Conservation (phyloP, 176 grass and related monocot genomes). For the Elaeis guineensis region DNA sequence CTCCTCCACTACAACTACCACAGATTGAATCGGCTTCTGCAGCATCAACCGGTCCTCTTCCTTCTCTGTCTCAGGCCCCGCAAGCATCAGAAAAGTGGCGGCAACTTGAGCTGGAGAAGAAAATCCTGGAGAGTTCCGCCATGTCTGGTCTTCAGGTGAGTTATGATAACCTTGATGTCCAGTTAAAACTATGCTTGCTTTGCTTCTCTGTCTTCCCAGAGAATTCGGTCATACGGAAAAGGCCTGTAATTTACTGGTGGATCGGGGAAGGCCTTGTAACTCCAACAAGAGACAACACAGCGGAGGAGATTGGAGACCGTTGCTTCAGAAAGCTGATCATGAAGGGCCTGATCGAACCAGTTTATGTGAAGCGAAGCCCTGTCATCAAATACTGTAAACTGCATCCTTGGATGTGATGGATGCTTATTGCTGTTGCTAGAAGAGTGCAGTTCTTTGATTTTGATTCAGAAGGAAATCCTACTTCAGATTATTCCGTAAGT, state of each 20-base stretch:
- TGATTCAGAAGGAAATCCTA: constrained; percentile 36
- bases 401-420: constrained; percentile 35
- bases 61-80: too few species aligned
- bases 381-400: constrained; percentile 24
- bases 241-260: constrained; percentile 62
- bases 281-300: background rate
- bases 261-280: constrained; percentile 45
- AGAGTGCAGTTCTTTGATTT: constrained; percentile 43
- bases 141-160: constrained; percentile 30
- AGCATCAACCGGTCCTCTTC: too few species aligned
- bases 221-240: constrained; percentile 47
- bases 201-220: constrained; percentile 62
- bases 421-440: constrained; percentile 40
- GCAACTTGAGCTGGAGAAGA: too few species aligned
- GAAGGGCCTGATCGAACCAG: constrained; percentile 31
- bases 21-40: too few species aligned
- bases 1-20: too few species aligned
- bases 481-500: constrained; percentile 13
- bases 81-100: too few species aligned
- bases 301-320: constrained; percentile 18
- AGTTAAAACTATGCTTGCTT: constrained; percentile 42
- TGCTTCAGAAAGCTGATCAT: constrained; percentile 35
- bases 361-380: constrained; percentile 6
- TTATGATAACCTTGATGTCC: constrained; percentile 45
- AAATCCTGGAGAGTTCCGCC: too few species aligned